These are phyloP conservation scores for Solanum hybrid DNA, from an alignment of 305 asterid species.

Conservation along the genomic window DNA sequence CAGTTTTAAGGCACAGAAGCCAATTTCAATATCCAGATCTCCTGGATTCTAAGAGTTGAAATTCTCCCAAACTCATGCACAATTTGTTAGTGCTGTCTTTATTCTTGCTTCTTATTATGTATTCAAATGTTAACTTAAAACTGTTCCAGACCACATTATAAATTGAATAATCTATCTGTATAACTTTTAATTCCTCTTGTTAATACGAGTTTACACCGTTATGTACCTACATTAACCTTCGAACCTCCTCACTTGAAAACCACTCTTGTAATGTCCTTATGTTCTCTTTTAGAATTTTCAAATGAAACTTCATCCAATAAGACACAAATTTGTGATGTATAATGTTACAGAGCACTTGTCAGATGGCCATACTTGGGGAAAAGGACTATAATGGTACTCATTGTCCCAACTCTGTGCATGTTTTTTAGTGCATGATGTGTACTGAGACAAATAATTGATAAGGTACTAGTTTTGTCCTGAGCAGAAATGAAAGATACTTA, in stretches of 20 bases:
- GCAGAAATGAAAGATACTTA: not conserved
- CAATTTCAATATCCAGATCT: slow-evolving; percentile 50
- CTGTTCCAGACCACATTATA: not conserved
- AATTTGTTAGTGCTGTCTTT: not conserved
- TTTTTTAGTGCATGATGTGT: not conserved
- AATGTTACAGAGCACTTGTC: not conserved
- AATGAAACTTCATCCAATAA: not conserved
- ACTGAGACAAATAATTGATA: not conserved
- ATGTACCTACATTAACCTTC: not conserved
- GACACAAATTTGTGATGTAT: not conserved
- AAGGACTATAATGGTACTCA: not conserved
- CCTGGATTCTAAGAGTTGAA: slow-evolving; percentile 38
- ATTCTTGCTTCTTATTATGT: not conserved
- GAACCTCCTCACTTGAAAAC: not conserved
- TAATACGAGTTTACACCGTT: not conserved
- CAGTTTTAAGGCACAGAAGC: slow-evolving; percentile 41
- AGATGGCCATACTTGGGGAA: not conserved
- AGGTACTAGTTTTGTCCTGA: not conserved
- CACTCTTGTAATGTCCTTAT: not conserved
- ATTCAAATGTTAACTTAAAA: not conserved
- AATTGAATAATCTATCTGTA: not conserved
- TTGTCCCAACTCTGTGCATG: not conserved
- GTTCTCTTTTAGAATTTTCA: not conserved
- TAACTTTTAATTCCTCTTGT: not conserved
- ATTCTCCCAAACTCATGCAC: not conserved